Base-by-base conservation (phyloP, 257 asterid genomes). In the Prunella vulgaris region DNA sequence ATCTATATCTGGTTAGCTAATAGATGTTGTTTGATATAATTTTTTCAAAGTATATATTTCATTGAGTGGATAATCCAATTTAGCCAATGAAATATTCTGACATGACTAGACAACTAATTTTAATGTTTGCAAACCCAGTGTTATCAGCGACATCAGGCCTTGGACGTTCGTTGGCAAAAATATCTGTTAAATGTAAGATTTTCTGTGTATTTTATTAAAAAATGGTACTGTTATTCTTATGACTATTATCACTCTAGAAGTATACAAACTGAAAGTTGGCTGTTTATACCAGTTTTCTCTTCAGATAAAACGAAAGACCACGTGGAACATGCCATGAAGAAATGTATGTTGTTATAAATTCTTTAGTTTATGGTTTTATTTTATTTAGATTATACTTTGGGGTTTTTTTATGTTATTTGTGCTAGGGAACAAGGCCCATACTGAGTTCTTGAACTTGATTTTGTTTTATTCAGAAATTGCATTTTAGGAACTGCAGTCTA, bases 81-180 rank as follows among this genome's bases (percentile, higher is more conserved):
- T 20, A 38, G 33, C 18, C 15, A 7, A 48, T 32, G 42, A 64
- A 46, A 63, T 44, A 13, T 57, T 63, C 61, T 27, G 14, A 42
- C 33, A 51, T 14, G 35, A 37, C 18, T 27, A 20, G 32, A 9
- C 37, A 46, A 62, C 56, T 56, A 18, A 72, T 42, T 12, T 49
- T 60, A 27, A 37, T 68, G 27, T 80, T 21, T 30, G 33, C 58
- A 1, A 30, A 56, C 80, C 63, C 84, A 93, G 97, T 93, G 33
- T 78, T 90, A 60, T 90, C 98, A 9, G 98, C 98, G 9, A 68
- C 98, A 10, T 79, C 87, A 32, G 80, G 85, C 57, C 84, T 93
- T 49, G 88, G 87, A 74, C 83, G 98, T 68, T 86, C 96, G 25
- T n/a, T 88, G 80, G 77, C 86, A 21, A 88, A 87, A 74, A 79